Evolutionary conservation across 768 basidiomycete species (phyloP).

Genomic region (Mycena belliarum): DNA sequence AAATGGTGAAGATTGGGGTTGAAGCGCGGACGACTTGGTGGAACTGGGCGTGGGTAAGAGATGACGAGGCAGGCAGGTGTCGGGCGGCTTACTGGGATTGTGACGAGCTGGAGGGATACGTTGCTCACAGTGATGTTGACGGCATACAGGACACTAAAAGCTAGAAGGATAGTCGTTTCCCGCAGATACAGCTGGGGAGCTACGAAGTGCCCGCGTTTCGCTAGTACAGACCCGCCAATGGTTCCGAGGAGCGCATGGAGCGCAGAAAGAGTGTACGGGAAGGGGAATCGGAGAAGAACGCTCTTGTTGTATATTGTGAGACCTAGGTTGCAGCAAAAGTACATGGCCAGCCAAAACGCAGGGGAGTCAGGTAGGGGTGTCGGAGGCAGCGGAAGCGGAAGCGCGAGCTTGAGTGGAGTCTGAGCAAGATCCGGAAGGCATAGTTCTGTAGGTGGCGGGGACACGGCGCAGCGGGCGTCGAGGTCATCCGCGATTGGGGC

Average conservation of each 20-base stretch:
- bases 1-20: slow-evolving; percentile 89
- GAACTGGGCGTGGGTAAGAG: slow-evolving; percentile 53
- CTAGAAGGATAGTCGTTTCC: slow-evolving; percentile 64
- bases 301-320: slow-evolving; percentile 96
- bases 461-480: slow-evolving; percentile 2
- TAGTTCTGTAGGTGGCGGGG: slow-evolving; percentile 16
- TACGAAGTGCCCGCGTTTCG: slow-evolving; percentile 49
- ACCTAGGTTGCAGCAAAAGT: slow-evolving; percentile 88
- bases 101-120: slow-evolving; percentile 83
- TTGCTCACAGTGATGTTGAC: slow-evolving; percentile 96
- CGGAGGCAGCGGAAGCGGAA: background rate
- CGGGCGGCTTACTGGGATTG: slow-evolving; percentile 70
- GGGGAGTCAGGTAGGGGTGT: slow-evolving; percentile 25
- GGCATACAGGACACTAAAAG: slow-evolving; percentile 90
- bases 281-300: slow-evolving; percentile 89
- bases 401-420: slow-evolving; percentile 15
- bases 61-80: background rate
- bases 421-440: slow-evolving; percentile 14
- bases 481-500: too few species aligned
- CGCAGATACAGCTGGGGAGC: slow-evolving; percentile 52
- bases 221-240: slow-evolving; percentile 50
- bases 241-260: slow-evolving; percentile 87
- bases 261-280: slow-evolving; percentile 93
- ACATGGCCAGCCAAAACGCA: slow-evolving; percentile 70
- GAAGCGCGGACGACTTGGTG: slow-evolving; percentile 95